Percentiles rank a stretch among this genome's conserved stretches.
Evolutionary conservation across 352 stramenopile genomes (phyloP).

Genomic region (Elongisporangium undulatum): DNA sequence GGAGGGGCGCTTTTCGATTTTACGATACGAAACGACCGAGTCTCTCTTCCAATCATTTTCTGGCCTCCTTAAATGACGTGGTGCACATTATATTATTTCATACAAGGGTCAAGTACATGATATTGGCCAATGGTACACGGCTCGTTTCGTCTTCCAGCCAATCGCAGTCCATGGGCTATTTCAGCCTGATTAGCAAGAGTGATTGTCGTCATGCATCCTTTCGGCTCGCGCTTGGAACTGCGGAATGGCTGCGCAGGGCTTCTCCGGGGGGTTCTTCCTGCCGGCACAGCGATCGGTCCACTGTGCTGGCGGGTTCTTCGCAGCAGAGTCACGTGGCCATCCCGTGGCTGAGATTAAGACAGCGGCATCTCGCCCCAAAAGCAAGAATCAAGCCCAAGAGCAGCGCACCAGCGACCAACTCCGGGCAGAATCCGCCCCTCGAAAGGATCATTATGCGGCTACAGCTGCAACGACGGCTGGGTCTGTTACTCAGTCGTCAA

Average conservation of each 20-base stretch:
- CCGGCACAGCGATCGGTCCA: slow-evolving; percentile 49
- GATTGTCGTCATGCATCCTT: neutral
- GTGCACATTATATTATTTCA: neutral
- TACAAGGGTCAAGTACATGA: neutral
- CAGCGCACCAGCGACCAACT: neutral
- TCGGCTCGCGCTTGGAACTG: neutral
- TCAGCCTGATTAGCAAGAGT: neutral
- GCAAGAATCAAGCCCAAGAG: slow-evolving; percentile 1
- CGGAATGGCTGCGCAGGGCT: slow-evolving; percentile 18
- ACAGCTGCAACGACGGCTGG: neutral
- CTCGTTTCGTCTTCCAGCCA: neutral
- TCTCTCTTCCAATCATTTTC: neutral
- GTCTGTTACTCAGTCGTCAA: neutral
- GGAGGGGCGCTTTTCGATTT: neutral
- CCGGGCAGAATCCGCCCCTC: neutral
- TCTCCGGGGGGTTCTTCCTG: slow-evolving; percentile 53
- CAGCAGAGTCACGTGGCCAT: slow-evolving; percentile 11
- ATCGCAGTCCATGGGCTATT: neutral
- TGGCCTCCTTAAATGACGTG: neutral
- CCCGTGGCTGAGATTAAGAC: neutral
- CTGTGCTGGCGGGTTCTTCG: slow-evolving; percentile 50
- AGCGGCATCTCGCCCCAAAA: slow-evolving; percentile 1
- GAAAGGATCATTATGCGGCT: neutral
- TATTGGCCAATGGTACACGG: neutral
- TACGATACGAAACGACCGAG: neutral